Percentiles rank a stretch among this genome's conserved stretches.
phyloP scores from a whole-genome alignment of 2,329 filamentous ascomycete species.

The Fusarium staphyleae region DNA sequence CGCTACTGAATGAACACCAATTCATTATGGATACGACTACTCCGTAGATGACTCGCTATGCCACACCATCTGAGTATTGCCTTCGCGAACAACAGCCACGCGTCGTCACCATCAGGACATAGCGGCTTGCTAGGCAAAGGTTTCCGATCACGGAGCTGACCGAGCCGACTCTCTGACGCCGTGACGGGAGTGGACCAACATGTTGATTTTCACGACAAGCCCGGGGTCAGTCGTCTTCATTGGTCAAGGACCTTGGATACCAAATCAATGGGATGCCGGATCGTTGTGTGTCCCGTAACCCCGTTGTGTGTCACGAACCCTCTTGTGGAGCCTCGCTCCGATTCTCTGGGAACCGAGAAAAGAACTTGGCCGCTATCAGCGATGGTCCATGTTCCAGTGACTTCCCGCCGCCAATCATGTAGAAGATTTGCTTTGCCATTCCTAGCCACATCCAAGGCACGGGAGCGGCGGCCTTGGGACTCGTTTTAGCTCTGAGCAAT shows the following conservation, averaged over 20 bases:
- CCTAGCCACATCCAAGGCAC: constrained; percentile 37
- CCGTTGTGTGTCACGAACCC: constrained; percentile 40
- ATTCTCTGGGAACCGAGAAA: constrained; percentile 44
- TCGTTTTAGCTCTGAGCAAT: constrained; percentile 30
- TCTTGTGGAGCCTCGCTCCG: constrained; percentile 44
- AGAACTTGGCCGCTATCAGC: constrained; percentile 38
- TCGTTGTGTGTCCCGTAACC: constrained; percentile 33
- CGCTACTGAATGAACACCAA: neutral
- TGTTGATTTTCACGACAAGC: constrained; percentile 25
- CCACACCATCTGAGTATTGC: neutral
- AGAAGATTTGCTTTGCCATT: constrained; percentile 10
- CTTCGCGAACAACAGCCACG: neutral
- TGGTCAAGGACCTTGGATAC: constrained; percentile 26
- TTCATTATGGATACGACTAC: neutral
- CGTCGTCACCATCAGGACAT: constrained; percentile 27
- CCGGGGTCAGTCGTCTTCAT: constrained; percentile 23
- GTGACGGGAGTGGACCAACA: constrained; percentile 27
- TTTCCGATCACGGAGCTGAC: constrained; percentile 29
- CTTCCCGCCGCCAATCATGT: constrained; percentile 37
- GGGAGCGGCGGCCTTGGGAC: constrained; percentile 40
- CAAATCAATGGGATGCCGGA: constrained; percentile 35
- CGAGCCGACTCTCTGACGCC: constrained; percentile 13
- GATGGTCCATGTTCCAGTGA: constrained; percentile 33
- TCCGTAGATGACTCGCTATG: too few relatives aligned
- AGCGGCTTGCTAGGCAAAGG: neutral